phyloP scores from a whole-genome alignment of 805 yeast species.

The Candida andamanensis region DNA sequence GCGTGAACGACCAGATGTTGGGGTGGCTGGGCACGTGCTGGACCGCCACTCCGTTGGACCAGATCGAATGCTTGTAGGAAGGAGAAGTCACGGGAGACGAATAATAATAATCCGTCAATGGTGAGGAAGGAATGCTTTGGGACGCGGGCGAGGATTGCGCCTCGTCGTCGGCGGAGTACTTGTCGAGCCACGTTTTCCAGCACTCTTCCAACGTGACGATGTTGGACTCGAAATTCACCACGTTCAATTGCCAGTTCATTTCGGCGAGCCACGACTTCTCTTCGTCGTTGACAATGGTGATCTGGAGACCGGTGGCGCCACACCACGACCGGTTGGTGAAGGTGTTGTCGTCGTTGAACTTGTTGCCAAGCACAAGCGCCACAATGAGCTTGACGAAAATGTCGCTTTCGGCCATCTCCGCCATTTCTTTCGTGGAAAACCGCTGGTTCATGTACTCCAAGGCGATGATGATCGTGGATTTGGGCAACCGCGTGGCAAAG shows the following conservation, averaged over 20 bases:
- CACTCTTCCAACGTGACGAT: conserved; percentile 40
- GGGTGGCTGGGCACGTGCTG: conserved; percentile 7
- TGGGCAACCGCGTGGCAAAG: conserved; percentile 83
- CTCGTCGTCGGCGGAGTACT: conserved; percentile 14
- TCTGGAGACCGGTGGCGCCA: conserved; percentile 82
- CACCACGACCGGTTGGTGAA: conserved; percentile 95
- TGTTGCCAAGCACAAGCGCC: conserved; percentile 80
- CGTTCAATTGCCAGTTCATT: conserved; percentile 55
- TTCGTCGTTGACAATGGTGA: conserved; percentile 52
- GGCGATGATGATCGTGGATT: conserved; percentile 73
- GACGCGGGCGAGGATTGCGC: background rate
- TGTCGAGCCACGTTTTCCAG: conserved; percentile 41
- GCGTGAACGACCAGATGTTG: conserved; percentile 22
- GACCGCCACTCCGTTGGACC: no score
- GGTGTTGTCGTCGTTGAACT: conserved; percentile 94
- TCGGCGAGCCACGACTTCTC: conserved; percentile 69
- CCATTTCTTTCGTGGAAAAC: conserved; percentile 22
- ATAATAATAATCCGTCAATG: no score
- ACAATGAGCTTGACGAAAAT: conserved; percentile 56
- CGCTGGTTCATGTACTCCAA: conserved; percentile 73
- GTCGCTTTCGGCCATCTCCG: conserved; percentile 25
- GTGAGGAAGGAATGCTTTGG: no score
- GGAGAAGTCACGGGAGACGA: no score
- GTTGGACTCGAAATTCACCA: conserved; percentile 33
- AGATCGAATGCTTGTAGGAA: conserved; percentile 3